Evolutionary conservation across 2,329 filamentous ascomycete genomes (phyloP), one percentile per base, ranked within the genome.

Genomic region (Colletotrichum shisoi): DNA sequence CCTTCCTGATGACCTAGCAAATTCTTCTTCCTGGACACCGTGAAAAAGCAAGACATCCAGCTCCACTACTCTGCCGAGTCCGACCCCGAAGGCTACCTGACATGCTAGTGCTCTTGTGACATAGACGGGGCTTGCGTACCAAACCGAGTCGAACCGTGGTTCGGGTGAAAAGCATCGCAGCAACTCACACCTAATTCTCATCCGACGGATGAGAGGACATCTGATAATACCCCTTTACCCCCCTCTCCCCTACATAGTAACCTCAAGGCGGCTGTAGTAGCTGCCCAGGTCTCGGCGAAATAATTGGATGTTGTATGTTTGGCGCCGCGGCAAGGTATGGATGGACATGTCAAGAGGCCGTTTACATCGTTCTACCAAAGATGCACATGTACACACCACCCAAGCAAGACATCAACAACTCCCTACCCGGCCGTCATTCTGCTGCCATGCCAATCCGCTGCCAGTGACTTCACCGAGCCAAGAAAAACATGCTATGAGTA

Each of bases 401-500:
- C 27, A 21, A 21, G 44, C 45, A 57, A 51, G 52, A 31, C 39
- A 19, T 51, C 63, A 53, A 31, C 44, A n/a, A n/a, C n/a, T n/a
- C 13, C 34, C 51, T 24, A 13, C 15, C 6, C 52, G 37, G 52
- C 37, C 53, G 15, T 45, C 44, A 17, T 24, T 34, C 42, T 57
- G 24, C n/a, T 17, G 44, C 51, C 37, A 31, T 52, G 44, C 45
- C 58, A 34, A 31, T 62, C 52, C 45, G 57, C 49, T 45, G 19
- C 44, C 24, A 12, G 57, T 66, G 63, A 51, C 34, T 42, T 39
- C 59, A 27, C 12, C 24, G 27, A 58, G 42, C 40, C 27, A 51
- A 40, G 62, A 52, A 67, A 42, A 34, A 57, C 52, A 57, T 67
- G 63, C 52, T 48, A 57, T 57, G 39, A 53, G 46, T 19, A 31